Percentiles rank a stretch among this genome's conserved stretches.
These are phyloP conservation scores for Annulohypoxylon bovei DNA, from an alignment of 495 filamentous ascomycete genomes.

Conservation along the genomic window DNA sequence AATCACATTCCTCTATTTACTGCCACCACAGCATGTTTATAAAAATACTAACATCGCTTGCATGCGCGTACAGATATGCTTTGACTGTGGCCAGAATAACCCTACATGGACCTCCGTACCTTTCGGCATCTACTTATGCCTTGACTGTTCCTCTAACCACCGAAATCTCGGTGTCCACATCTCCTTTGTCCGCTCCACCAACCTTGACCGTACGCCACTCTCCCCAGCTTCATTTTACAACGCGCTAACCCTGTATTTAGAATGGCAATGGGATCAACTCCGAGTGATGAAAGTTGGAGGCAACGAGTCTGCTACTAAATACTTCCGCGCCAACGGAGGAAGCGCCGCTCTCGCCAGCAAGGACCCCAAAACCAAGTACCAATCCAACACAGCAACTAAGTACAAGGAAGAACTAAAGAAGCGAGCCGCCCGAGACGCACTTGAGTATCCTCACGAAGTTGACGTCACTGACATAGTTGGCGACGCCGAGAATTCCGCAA, in stretches of 20 bases:
- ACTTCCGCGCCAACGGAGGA: conserved; percentile 94
- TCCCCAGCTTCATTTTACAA: background rate
- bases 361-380: conserved; percentile 95
- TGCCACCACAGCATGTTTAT: background rate
- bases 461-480: conserved; percentile 79
- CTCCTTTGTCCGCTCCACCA: conserved; percentile 97
- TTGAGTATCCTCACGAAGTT: conserved; percentile 88
- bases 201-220: conserved; percentile 86
- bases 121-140: conserved; percentile 96
- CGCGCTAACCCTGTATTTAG: conserved; percentile 58
- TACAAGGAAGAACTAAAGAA: conserved; percentile 96
- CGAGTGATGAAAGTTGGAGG: conserved; percentile 98
- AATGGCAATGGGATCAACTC: conserved; percentile 99
- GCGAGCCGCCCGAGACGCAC: conserved; percentile 79
- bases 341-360: conserved; percentile 94
- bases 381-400: conserved; percentile 86
- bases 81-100: conserved; percentile 96
- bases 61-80: conserved; percentile 75
- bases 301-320: conserved; percentile 97
- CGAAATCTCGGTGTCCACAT: conserved; percentile 93
- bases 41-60: conserved; percentile 40
- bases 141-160: conserved; percentile 94
- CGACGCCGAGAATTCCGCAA: conserved; percentile 70
- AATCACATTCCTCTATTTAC: conserved; percentile 2
- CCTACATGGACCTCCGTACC: conserved; percentile 98